These are phyloP conservation scores for Acanthamoeba rhysodes DNA, from an alignment of 208 protist species.

Conservation along the genomic window DNA sequence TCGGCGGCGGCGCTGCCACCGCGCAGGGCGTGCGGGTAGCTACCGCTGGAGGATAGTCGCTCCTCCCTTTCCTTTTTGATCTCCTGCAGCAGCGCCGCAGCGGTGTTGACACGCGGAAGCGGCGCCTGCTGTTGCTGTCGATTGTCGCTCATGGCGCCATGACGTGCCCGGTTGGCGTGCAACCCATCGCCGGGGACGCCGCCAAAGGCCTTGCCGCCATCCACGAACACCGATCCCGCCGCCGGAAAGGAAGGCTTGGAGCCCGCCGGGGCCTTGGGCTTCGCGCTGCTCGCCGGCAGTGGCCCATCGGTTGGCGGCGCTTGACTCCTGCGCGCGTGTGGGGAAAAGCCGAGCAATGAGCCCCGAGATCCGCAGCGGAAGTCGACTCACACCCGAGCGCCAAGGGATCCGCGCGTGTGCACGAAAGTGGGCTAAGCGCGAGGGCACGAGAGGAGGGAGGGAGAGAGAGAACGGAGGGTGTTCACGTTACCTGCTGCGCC, in stretches of 20 bases:
- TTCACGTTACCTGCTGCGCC: neutral
- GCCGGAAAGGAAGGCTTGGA: neutral
- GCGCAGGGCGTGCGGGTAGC: too few species aligned
- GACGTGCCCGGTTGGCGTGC: neutral
- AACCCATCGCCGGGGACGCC: too few species aligned
- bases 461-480: neutral
- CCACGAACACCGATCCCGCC: neutral
- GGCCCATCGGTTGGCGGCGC: neutral
- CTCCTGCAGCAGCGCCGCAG: neutral
- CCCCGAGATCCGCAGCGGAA: neutral
- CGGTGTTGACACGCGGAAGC: neutral
- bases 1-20: neutral
- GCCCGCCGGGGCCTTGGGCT: neutral
- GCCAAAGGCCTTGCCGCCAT: neutral
- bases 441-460: neutral
- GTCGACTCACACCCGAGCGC: neutral
- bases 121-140: neutral
- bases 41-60: neutral
- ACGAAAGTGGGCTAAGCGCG: neutral
- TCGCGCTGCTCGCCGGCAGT: neutral
- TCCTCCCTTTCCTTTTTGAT: slow-evolving; percentile 13
- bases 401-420: neutral
- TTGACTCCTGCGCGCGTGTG: neutral
- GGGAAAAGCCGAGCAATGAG: too few species aligned
- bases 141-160: too few species aligned